A percentile compares a stretch with the other conserved stretches of the same genome.
phyloP scores from a whole-genome alignment of 805 yeast species.

The Pichia deserticola region DNA sequence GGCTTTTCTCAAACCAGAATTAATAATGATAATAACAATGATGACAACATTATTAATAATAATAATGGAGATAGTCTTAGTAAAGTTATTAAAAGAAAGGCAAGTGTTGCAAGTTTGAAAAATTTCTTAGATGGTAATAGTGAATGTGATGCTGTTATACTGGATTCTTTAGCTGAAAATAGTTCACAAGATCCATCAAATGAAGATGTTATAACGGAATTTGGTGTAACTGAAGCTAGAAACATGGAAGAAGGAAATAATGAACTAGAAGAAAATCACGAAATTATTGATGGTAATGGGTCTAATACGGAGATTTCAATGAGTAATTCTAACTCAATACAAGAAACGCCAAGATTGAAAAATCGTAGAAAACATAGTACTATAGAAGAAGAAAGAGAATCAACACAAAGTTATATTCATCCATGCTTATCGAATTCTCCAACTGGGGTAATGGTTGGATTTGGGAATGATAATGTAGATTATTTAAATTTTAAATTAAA shows the following conservation, averaged over 20 bases:
- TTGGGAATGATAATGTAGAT: conserved; percentile 43
- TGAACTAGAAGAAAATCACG: neutral
- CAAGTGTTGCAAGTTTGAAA: conserved; percentile 9
- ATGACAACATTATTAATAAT: too few relatives aligned
- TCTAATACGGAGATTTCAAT: conserved; percentile 10
- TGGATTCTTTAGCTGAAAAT: conserved; percentile 4
- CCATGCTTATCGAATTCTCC: conserved; percentile 40
- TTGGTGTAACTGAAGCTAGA: neutral
- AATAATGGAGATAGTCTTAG: neutral
- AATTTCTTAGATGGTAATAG: conserved; percentile 12
- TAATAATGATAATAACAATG: too few relatives aligned
- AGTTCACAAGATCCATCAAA: neutral
- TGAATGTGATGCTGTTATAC: conserved; percentile 14
- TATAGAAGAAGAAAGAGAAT: conserved; percentile 51
- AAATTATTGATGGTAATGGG: too few relatives aligned
- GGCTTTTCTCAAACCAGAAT: neutral
- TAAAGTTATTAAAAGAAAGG: conserved; percentile 4
- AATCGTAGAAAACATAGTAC: conserved; percentile 35
- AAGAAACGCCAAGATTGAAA: neutral
- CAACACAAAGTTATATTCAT: conserved; percentile 40
- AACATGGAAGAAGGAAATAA: too few relatives aligned
- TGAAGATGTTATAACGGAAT: neutral
- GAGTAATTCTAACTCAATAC: neutral
- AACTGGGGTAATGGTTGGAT: conserved; percentile 53
- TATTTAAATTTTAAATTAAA: conserved; percentile 27